phyloP scores from a whole-genome alignment of 1,284 basidiomycete species.

The Rhizoctonia solani region DNA sequence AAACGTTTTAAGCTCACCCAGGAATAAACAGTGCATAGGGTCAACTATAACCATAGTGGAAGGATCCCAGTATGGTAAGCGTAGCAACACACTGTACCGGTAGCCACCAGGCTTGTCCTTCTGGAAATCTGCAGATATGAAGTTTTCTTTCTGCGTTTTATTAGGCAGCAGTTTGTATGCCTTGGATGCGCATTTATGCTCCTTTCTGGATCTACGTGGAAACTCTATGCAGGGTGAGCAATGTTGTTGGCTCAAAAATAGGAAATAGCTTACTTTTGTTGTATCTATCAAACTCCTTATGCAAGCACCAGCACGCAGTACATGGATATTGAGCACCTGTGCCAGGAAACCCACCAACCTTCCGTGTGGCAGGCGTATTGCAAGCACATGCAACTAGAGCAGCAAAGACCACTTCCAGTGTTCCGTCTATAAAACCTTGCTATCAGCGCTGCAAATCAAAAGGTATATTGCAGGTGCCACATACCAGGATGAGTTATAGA shows the following conservation, averaged over 20 bases:
- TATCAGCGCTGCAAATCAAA: not conserved
- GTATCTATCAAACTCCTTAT: slow-evolving; percentile 3
- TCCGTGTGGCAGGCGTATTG: slow-evolving; percentile 24
- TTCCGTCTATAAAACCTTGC: not conserved
- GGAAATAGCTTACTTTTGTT: not conserved
- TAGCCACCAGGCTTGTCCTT: slow-evolving; percentile 10
- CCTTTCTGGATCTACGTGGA: not conserved
- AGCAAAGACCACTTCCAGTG: not conserved
- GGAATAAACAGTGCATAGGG: slow-evolving; percentile 39
- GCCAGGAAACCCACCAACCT: slow-evolving; percentile 7
- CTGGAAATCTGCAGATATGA: not conserved
- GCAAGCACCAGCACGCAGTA: slow-evolving; percentile 16
- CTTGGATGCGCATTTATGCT: slow-evolving; percentile 8
- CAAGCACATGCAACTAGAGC: slow-evolving; percentile 18
- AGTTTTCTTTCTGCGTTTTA: slow-evolving; percentile 1
- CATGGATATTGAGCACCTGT: slow-evolving; percentile 9
- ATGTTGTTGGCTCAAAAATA: not conserved
- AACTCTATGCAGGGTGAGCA: not conserved
- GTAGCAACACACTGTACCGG: slow-evolving; percentile 22
- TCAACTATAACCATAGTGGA: slow-evolving; percentile 35
- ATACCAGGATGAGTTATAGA: not conserved
- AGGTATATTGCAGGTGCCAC: not conserved
- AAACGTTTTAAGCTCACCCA: slow-evolving; percentile 13
- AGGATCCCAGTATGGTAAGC: slow-evolving; percentile 38
- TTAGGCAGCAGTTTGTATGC: slow-evolving; percentile 7